Evolutionary conservation across 2,329 filamentous ascomycete species (phyloP).

Genomic region (Botrytis deweyae): DNA sequence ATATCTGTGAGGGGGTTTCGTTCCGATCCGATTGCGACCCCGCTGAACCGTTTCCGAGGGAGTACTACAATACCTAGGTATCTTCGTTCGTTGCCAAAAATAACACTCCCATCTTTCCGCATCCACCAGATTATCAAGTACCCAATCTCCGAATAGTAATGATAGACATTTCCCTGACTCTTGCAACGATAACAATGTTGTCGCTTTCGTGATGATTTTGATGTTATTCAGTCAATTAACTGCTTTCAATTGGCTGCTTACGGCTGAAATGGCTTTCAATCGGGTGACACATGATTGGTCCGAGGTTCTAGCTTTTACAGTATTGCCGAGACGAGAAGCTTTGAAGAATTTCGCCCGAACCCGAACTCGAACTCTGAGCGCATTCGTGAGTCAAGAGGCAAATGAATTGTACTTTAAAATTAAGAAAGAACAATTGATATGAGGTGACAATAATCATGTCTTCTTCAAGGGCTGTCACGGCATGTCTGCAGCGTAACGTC

Average conservation of each 20-base stretch:
- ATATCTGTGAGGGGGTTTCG: not conserved
- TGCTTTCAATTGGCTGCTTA: conserved; percentile 12
- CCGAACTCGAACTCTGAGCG: not conserved
- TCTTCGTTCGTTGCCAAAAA: not conserved
- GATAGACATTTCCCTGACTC: not conserved
- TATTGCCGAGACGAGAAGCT: conserved; percentile 23
- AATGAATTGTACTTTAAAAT: not conserved
- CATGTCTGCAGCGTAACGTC: conserved; percentile 34
- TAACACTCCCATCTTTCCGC: not conserved
- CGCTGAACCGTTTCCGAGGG: not conserved
- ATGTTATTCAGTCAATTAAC: not conserved
- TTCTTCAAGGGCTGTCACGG: conserved; percentile 34
- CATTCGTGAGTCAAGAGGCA: conserved; percentile 8
- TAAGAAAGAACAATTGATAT: conserved; percentile 29
- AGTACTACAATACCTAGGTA: not conserved
- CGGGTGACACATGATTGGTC: conserved; percentile 24
- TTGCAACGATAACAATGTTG: not conserved
- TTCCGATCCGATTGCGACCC: conserved; percentile 1
- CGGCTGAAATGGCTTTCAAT: conserved; percentile 22
- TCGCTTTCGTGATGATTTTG: not conserved
- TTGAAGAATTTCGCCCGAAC: conserved; percentile 7
- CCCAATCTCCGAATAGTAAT: not conserved
- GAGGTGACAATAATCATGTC: conserved; percentile 35
- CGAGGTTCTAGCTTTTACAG: not conserved
- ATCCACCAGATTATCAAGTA: not conserved